These are phyloP conservation scores for Conringia planisiliqua DNA, from an alignment of 345 rosid genomes.

Conservation along the genomic window DNA sequence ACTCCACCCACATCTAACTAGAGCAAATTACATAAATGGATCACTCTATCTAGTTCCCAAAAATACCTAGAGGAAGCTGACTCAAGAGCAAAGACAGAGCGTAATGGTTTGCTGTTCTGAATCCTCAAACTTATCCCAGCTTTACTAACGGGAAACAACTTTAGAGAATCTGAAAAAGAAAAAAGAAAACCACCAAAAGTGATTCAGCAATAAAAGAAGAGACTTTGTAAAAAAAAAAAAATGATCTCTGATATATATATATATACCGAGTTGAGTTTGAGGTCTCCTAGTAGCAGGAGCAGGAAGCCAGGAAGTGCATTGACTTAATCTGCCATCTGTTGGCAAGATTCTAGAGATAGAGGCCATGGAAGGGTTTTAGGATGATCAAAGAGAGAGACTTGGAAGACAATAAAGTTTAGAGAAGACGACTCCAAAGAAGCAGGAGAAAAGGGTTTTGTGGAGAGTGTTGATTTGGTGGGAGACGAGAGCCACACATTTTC, in stretches of 20 bases:
- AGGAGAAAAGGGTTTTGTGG: conserved; percentile 26
- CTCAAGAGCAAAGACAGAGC: conserved; percentile 41
- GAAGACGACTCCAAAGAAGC: conserved; percentile 17
- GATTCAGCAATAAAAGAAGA: neutral
- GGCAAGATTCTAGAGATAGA: conserved; percentile 60
- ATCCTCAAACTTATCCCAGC: conserved; percentile 38
- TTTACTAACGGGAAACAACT: conserved; percentile 29
- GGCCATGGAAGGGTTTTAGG: conserved; percentile 44
- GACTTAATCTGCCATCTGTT: conserved; percentile 44
- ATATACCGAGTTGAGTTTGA: conserved; percentile 50
- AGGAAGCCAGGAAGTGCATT: conserved; percentile 26
- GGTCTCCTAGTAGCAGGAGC: conserved; percentile 30
- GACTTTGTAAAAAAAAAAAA: neutral
- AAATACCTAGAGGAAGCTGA: conserved; percentile 51
- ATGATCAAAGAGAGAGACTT: conserved; percentile 3
- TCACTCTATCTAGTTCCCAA: neutral
- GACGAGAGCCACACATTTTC: conserved; percentile 28
- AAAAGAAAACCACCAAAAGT: neutral
- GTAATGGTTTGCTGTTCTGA: conserved; percentile 27
- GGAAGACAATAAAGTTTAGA: neutral
- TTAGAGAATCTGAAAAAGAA: conserved; percentile 41
- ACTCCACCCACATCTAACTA: neutral
- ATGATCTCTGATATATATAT: neutral
- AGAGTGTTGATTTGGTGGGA: neutral
- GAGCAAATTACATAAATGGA: neutral